These are phyloP conservation scores for Lachnellula willkommii DNA, from an alignment of 2,329 filamentous ascomycete species.

Conservation along the genomic window DNA sequence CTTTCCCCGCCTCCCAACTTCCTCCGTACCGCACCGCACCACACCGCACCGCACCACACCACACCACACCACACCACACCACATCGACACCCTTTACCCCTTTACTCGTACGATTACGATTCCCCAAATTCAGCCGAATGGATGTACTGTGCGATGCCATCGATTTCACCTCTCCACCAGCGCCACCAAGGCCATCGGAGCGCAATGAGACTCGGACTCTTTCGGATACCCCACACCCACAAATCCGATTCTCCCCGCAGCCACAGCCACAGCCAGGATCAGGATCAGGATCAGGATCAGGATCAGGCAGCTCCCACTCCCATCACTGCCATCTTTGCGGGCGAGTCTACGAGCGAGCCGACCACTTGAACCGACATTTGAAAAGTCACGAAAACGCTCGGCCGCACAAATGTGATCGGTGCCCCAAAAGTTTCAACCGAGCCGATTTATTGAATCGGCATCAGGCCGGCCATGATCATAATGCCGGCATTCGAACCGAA, in stretches of 20 bases:
- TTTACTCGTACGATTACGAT: no score
- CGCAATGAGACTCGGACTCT: not conserved
- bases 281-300: not conserved
- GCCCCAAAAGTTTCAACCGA: slow-evolving; percentile 21
- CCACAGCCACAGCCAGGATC: no score
- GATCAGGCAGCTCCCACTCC: not conserved
- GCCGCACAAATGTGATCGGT: slow-evolving; percentile 15
- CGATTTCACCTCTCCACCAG: not conserved
- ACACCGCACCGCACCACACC: not conserved
- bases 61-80: not conserved
- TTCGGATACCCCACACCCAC: not conserved
- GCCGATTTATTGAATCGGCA: slow-evolving; percentile 18
- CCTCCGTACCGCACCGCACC: no score
- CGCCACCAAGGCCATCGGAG: not conserved
- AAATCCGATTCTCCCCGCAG: not conserved
- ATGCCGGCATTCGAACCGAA: not conserved
- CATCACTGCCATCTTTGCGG: slow-evolving; percentile 5
- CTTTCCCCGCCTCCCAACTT: not conserved
- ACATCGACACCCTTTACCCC: not conserved
- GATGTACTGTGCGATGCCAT: not conserved
- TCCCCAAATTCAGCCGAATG: not conserved
- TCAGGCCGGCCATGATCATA: slow-evolving; percentile 12
- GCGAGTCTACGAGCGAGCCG: slow-evolving; percentile 19
- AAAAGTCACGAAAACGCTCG: slow-evolving; percentile 24
- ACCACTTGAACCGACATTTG: slow-evolving; percentile 12